A percentile compares a stretch with the other conserved stretches of the same genome.
Evolutionary conservation across 2,329 filamentous ascomycete genomes (phyloP).

Genomic region (Calonectria leucothoes): DNA sequence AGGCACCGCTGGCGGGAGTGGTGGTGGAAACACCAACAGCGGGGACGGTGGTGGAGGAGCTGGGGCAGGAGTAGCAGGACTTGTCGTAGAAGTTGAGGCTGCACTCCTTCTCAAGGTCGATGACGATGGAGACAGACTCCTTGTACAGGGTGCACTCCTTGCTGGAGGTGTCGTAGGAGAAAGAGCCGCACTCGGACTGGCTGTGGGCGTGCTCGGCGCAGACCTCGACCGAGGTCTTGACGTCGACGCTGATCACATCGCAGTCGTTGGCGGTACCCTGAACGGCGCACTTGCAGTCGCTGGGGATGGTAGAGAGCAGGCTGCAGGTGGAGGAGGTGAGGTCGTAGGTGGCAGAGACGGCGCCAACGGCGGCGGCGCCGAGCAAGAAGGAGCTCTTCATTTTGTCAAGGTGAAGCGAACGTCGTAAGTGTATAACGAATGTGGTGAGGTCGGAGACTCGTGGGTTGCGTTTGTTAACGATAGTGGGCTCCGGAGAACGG

Average conservation of each 20-base stretch:
- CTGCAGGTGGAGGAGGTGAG: slow-evolving; percentile 25
- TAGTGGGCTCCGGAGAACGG: slow-evolving; percentile 34
- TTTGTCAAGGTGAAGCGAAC: slow-evolving; percentile 35
- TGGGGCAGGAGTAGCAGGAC: background rate
- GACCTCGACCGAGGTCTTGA: background rate
- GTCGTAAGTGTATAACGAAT: slow-evolving; percentile 40
- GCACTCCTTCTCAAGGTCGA: background rate
- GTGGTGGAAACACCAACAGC: background rate
- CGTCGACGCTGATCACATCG: background rate
- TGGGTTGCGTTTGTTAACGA: slow-evolving; percentile 25
- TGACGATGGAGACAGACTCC: background rate
- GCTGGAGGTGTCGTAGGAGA: background rate
- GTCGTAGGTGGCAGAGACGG: slow-evolving; percentile 49
- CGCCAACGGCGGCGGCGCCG: slow-evolving; percentile 46
- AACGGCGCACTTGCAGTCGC: background rate
- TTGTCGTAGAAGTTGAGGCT: background rate
- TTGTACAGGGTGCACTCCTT: background rate
- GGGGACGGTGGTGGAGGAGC: background rate
- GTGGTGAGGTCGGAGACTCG: slow-evolving; percentile 38
- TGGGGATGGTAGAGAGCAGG: background rate
- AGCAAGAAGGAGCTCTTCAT: slow-evolving; percentile 50
- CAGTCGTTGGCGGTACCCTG: background rate
- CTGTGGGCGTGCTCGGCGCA: background rate
- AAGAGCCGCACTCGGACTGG: background rate
- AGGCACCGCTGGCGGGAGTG: background rate